Base-by-base conservation (phyloP, 2,329 filamentous ascomycete genomes). In the Tolypocladium inflatum region DNA sequence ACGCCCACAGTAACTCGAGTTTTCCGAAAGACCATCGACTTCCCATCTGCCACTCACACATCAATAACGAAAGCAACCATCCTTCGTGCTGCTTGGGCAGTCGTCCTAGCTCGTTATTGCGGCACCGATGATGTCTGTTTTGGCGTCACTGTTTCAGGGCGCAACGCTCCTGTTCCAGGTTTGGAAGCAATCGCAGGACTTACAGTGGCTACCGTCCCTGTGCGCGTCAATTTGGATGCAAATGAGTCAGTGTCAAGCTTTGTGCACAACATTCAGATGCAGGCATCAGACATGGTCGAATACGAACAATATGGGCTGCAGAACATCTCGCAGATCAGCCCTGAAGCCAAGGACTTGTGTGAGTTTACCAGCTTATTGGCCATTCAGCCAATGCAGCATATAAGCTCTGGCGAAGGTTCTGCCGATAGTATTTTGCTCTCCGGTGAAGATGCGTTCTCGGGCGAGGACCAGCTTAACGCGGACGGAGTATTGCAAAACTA, bases 141-240 rank as follows among this genome's bases (percentile, higher is more conserved):
- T 45, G 68, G 68, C 2, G 61, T 58, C 6, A 66, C 67, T 0
- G 58, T 68, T 1, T 67, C 67, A 0, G 71, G 71, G 10, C 66
- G 70, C 0, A 62, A 67, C 8, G 64, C 66, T 2, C 60, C 64
- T 2, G 55, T 73, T 1, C 38, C 54, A 1, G 66, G 65, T 4
- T 62, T 73, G 0, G 64, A 66, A 4, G 56, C 60, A 1, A 66
- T 72, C 8, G 55, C 63, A 2, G 71, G 68, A 1, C 68, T 70
- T 6, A 66, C 66, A 0, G 67, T 73, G 23, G 64, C 66, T 11
- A 70, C 68, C 3, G 62, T 73, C 0, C 70, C 70, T 8, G 52
- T 69, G 1, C 61, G 67, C 7, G 54, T 68, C 3, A 39, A 35
- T 2, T 17, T 67, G 3, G 50, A 62, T 5, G 52, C 23, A 21